These are phyloP conservation scores for Aspergillus aculeatus DNA, from an alignment of 2,329 filamentous ascomycete species.

Conservation along the genomic window DNA sequence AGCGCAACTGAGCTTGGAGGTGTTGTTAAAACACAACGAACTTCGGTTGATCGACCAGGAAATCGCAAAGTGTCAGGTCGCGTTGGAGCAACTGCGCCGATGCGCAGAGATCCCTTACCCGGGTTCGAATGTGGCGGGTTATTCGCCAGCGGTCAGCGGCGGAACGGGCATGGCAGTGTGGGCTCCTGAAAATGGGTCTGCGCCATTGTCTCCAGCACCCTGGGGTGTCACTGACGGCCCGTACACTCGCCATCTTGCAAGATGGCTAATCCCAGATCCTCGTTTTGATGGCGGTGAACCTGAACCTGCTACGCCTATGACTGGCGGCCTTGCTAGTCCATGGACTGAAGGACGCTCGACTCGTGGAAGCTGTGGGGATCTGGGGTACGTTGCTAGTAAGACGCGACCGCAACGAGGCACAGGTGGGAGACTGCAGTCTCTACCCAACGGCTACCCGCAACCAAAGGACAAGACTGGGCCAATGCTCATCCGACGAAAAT, in stretches of 20 bases:
- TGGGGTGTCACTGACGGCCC: slow-evolving; percentile 91
- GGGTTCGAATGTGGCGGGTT: slow-evolving; percentile 57
- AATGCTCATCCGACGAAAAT: slow-evolving; percentile 77
- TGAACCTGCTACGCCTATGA: slow-evolving; percentile 27
- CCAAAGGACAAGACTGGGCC: slow-evolving; percentile 81
- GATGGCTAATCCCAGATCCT: slow-evolving; percentile 89
- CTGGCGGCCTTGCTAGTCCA: slow-evolving; percentile 37
- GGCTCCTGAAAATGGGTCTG: slow-evolving; percentile 59
- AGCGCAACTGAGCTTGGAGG: slow-evolving; percentile 85
- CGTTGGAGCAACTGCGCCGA: slow-evolving; percentile 87
- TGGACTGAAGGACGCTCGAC: slow-evolving; percentile 69
- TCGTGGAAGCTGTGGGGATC: slow-evolving; percentile 68
- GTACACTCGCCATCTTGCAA: slow-evolving; percentile 90
- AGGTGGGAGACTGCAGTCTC: slow-evolving; percentile 63
- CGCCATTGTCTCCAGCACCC: slow-evolving; percentile 76
- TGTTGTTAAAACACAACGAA: slow-evolving; percentile 91
- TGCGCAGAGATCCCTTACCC: slow-evolving; percentile 92
- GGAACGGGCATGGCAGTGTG: slow-evolving; percentile 72
- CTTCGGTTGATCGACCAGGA: slow-evolving; percentile 93
- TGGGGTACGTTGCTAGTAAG: slow-evolving; percentile 51
- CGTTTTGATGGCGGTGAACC: slow-evolving; percentile 69
- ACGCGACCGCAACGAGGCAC: slow-evolving; percentile 59
- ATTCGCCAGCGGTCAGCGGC: slow-evolving; percentile 67
- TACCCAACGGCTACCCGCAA: slow-evolving; percentile 68
- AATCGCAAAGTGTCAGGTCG: slow-evolving; percentile 89